Percentiles rank a stretch among this genome's conserved stretches.
These are phyloP conservation scores for Pichia sp. DNA, from an alignment of 1,139 yeast genomes.

Conservation along the genomic window DNA sequence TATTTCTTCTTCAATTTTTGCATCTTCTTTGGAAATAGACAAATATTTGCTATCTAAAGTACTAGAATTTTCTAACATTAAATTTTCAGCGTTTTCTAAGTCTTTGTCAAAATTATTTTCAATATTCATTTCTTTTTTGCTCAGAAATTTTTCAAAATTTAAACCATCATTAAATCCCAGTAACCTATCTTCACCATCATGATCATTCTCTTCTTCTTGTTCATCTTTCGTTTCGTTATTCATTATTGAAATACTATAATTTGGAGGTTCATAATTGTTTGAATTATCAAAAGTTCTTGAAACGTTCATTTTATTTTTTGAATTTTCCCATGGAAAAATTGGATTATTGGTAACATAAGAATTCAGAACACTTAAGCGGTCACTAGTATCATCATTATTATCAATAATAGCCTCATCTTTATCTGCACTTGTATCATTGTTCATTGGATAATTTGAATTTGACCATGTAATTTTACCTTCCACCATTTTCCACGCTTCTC, in stretches of 20 bases:
- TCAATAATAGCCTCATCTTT: not conserved
- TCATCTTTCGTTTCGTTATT: not conserved
- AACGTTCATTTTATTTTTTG: not conserved
- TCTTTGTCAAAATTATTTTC: slow-evolving; percentile 7
- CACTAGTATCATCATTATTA: not conserved
- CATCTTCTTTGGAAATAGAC: slow-evolving; percentile 1
- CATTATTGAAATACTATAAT: slow-evolving; percentile 13
- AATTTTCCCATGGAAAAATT: slow-evolving; percentile 43
- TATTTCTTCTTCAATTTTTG: slow-evolving; percentile 8
- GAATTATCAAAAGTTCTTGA: slow-evolving; percentile 19
- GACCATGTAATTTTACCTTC: slow-evolving; percentile 29
- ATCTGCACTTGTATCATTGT: not conserved
- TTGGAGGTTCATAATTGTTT: slow-evolving; percentile 14
- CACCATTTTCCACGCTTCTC: slow-evolving; percentile 35
- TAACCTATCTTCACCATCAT: slow-evolving; percentile 6
- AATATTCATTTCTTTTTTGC: slow-evolving; percentile 5
- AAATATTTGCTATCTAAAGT: slow-evolving; percentile 1
- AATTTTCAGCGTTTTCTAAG: slow-evolving; percentile 2
- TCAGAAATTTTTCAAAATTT: slow-evolving; percentile 20
- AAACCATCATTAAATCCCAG: slow-evolving; percentile 25
- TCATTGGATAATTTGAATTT: too few species aligned
- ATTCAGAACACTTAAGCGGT: slow-evolving; percentile 7
- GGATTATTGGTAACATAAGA: slow-evolving; percentile 26
- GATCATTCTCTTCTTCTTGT: not conserved
- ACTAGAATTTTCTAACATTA: not conserved